A percentile compares a stretch with the other conserved stretches of the same genome.
phyloP scores from a whole-genome alignment of 164 flowering plant species.

The Houttuynia cordata region DNA sequence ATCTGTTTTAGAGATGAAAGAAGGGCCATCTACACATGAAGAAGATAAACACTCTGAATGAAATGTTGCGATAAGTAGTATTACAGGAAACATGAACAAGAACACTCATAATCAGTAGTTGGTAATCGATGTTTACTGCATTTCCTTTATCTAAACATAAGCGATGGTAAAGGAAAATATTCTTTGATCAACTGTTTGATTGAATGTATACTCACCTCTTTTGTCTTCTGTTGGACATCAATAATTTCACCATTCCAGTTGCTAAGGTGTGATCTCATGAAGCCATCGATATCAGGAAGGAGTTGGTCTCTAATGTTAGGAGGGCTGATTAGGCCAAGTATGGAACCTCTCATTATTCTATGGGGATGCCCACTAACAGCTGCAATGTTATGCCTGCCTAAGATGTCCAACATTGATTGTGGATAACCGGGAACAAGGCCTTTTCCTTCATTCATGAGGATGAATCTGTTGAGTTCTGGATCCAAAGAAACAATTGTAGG shows the following conservation, averaged over 20 bases:
- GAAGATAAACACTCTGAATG: background rate
- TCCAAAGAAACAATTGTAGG: conserved; percentile 95
- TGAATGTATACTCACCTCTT: conserved; percentile 42
- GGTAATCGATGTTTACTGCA: no score
- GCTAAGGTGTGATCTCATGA: conserved; percentile 5
- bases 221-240: conserved; percentile 75
- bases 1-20: conserved; percentile 73
- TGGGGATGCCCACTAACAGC: conserved; percentile 82
- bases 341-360: conserved; percentile 74
- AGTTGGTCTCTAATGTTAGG: conserved; percentile 11
- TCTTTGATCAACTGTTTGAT: background rate
- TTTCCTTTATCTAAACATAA: no score
- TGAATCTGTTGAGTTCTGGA: conserved; percentile 79
- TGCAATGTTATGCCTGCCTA: conserved; percentile 81
- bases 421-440: conserved; percentile 97
- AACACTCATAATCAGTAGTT: no score
- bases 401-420: conserved; percentile 74
- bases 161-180: no score
- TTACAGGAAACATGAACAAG: no score
- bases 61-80: no score
- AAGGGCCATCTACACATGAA: conserved; percentile 61
- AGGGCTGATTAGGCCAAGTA: conserved; percentile 63
- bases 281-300: background rate
- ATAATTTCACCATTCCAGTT: conserved; percentile 51
- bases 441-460: conserved; percentile 76